Evolutionary conservation across 805 yeast genomes (phyloP).

Genomic region (Metschnikowia borealis): DNA sequence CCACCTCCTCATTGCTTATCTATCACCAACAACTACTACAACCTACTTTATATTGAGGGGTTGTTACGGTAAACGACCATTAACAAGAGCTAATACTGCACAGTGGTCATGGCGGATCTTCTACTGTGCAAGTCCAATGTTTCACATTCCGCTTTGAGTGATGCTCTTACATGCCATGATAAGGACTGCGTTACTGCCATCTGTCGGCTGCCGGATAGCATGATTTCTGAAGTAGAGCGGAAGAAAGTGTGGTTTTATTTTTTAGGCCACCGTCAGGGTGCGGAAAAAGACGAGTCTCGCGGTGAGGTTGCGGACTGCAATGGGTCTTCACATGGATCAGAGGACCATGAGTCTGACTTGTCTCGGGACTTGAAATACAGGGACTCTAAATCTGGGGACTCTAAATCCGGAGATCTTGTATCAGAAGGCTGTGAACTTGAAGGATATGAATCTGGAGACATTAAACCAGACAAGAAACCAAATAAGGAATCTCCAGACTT

Average conservation of each 20-base stretch:
- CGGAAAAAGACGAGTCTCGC: background rate
- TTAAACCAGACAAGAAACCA: background rate
- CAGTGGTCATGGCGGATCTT: background rate
- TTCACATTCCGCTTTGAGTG: background rate
- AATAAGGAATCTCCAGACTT: background rate
- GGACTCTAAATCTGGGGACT: too few species aligned
- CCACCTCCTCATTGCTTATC: background rate
- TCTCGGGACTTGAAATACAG: too few species aligned
- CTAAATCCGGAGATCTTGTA: too few species aligned
- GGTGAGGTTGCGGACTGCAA: background rate
- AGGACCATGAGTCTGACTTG: too few species aligned
- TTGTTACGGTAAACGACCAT: background rate
- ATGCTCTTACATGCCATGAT: background rate
- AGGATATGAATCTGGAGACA: too few species aligned
- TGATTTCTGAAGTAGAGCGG: background rate
- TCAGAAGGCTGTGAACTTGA: too few species aligned
- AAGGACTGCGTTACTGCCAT: background rate
- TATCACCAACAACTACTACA: background rate
- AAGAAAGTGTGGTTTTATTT: background rate
- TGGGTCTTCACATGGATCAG: too few species aligned
- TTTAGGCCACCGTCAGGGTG: background rate
- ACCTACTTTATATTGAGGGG: background rate
- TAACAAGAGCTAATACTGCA: background rate
- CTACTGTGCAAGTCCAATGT: background rate
- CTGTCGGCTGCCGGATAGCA: background rate